phyloP scores from a whole-genome alignment of 352 stramenopile species.

The Globisporangium middletonii region DNA sequence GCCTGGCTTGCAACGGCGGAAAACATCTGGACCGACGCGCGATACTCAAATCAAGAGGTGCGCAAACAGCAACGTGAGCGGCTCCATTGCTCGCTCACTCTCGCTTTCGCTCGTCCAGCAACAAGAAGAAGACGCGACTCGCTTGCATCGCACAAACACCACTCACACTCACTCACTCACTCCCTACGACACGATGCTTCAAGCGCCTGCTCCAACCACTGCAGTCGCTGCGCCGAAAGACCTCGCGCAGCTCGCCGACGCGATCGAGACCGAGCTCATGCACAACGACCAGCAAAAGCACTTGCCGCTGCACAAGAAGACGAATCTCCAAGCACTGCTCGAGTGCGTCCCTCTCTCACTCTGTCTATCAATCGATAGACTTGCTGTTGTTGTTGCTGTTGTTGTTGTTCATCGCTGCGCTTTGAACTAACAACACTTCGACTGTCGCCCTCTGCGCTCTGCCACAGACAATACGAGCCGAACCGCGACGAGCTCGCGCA shows the following conservation, averaged over 20 bases:
- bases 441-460: no score
- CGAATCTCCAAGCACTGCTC: conserved; percentile 45
- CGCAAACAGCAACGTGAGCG: no score
- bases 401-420: no score
- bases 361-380: conserved; percentile 16
- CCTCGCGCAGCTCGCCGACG: conserved; percentile 45
- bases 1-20: neutral
- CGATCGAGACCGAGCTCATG: conserved; percentile 40
- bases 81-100: no score
- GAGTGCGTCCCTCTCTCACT: conserved; percentile 22
- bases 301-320: conserved; percentile 55
- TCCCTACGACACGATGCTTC: no score
- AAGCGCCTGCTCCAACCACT: neutral
- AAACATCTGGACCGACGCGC: neutral
- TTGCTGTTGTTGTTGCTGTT: neutral
- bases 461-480: conserved; percentile 31
- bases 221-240: conserved; percentile 13
- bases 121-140: no score
- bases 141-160: no score
- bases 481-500: conserved; percentile 54
- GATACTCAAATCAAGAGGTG: neutral
- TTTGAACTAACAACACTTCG: no score
- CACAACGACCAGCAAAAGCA: conserved; percentile 29
- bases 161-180: no score
- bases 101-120: no score